Conservation (phyloP, 2,329 filamentous ascomycete genomes). For the Rhynchosporium graminicola region DNA sequence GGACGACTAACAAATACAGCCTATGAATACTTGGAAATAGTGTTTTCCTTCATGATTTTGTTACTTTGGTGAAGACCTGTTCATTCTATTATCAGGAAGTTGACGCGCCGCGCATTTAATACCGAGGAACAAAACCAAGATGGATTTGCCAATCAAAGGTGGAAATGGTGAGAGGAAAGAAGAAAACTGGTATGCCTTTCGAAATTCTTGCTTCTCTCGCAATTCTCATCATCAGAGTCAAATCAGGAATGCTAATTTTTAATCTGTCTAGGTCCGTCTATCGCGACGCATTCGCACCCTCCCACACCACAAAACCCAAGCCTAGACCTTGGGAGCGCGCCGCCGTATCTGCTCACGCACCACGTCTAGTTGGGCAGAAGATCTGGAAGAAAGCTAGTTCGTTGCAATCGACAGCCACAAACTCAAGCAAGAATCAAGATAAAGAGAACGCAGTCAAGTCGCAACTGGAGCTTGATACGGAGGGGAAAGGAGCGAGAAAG, state of each 20-base stretch:
- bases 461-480: constrained; percentile 40
- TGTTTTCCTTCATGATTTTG: background rate
- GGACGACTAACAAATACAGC: background rate
- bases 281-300: constrained; percentile 36
- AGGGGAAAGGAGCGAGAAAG: constrained; percentile 42
- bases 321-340: constrained; percentile 39
- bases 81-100: background rate
- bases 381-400: constrained; percentile 39
- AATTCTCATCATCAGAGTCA: background rate
- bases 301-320: constrained; percentile 13
- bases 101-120: constrained; percentile 5
- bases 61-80: background rate
- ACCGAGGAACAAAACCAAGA: background rate
- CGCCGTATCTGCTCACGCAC: constrained; percentile 37
- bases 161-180: background rate
- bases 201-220: background rate
- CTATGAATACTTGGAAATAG: background rate
- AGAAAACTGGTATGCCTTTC: constrained; percentile 7
- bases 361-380: constrained; percentile 39
- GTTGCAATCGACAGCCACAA: background rate
- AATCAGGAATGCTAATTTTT: background rate
- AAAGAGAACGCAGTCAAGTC: constrained; percentile 30
- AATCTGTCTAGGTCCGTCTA: constrained; percentile 33
- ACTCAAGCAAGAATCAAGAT: constrained; percentile 13
- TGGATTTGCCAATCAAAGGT: background rate